Evolutionary conservation across 768 basidiomycete genomes (phyloP), one percentile per base, ranked within the genome.

Genomic region (Lepiota venenata): DNA sequence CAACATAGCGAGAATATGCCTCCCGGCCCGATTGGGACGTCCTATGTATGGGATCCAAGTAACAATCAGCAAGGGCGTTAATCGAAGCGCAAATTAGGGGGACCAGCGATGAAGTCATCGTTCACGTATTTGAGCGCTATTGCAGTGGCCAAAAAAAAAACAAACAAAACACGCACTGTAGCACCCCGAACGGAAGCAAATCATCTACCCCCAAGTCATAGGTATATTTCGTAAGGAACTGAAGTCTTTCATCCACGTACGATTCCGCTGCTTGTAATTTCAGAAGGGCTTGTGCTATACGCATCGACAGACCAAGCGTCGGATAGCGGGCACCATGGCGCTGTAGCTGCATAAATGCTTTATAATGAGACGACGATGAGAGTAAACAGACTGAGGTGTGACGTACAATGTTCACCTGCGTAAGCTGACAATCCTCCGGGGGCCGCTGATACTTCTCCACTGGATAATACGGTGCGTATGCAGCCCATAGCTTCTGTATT

Each of bases 301-400:
- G 52, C 9, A 61, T 59, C 1, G 74, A 64, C 10, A 80, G 75
- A 1, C 74, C 73, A 0, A 63, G 59, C 0, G 90, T 92, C 0
- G 91, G 91, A 60, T 76, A 92, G 29, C 91, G 81, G 1, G 88
- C 82, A 2, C 90, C 91, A 62, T 94, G 91, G 10, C 91, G 76
- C 68, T 92, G 86, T 8, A 94, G 71, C 90, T 92, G 52, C 40
- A 47, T 29, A 20, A 16, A 47, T 15, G 15, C n/a, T 42, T 36
- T 18, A 43, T 22, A 47, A 21, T 11, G 42, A 41, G n/a, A 8
- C n/a, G n/a, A n/a, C n/a, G n/a, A 14, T 21, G 14, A 38, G 44
- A 8, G 53, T 22, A 48, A 25, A 18, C n/a, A n/a, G n/a, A n/a
- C 43, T 25, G 15, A 14, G 16, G 44, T n/a, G 35, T 10, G 16